Evolutionary conservation across 257 asterid genomes (phyloP).

Genomic region (Ilex aquifolium): DNA sequence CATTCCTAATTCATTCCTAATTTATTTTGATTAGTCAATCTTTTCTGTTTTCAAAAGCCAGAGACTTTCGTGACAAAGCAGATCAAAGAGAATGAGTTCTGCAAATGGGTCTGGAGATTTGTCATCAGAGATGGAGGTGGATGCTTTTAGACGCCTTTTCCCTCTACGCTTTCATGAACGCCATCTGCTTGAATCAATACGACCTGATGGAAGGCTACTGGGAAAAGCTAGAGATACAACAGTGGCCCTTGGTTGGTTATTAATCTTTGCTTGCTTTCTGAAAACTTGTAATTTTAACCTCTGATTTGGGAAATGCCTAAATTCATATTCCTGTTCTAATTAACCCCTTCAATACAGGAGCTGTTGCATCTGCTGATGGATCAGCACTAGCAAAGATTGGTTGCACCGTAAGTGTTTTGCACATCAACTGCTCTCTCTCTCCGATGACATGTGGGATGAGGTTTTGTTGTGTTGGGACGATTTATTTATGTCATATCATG

Average conservation of each 20-base stretch:
- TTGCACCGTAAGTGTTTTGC: conserved; percentile 58
- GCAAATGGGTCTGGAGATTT: conserved; percentile 44
- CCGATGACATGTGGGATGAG: too few species aligned
- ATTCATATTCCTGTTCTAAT: too few species aligned
- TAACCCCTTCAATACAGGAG: too few species aligned
- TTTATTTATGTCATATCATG: too few species aligned
- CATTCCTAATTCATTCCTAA: too few species aligned
- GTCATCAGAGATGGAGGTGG: conserved; percentile 82
- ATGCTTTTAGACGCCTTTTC: conserved; percentile 80
- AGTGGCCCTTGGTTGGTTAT: too few species aligned
- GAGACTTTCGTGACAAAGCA: conserved; percentile 12
- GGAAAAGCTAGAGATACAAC: too few species aligned
- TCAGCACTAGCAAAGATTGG: conserved; percentile 92
- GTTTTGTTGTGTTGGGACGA: too few species aligned
- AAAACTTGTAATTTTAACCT: too few species aligned
- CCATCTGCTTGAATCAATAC: conserved; percentile 63
- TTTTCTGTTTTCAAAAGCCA: conserved; percentile 7
- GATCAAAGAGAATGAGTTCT: conserved; percentile 41
- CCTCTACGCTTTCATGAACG: conserved; percentile 82
- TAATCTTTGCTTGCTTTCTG: too few species aligned
- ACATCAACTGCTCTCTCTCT: too few species aligned
- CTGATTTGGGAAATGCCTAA: too few species aligned
- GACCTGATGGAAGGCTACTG: conserved; percentile 65
- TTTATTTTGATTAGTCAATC: background rate
- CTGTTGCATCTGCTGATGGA: conserved; percentile 60